Base-by-base conservation (phyloP, 768 basidiomycete species). In the Russula ochroleuca region DNA sequence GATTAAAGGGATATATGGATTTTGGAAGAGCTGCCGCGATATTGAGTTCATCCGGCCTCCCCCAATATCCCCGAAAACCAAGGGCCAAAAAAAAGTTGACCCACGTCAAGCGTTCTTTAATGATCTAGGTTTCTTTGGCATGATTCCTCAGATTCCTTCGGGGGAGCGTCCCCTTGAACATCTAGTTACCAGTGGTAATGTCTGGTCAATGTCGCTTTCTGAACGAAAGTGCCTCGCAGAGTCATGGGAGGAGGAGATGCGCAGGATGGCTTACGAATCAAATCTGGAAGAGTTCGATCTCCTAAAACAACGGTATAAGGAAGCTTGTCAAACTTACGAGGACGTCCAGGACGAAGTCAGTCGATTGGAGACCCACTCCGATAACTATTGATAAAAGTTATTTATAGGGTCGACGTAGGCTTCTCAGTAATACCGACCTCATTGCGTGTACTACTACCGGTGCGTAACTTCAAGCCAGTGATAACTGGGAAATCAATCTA, bases 371-470 rank as follows among this genome's bases (percentile, higher is more conserved):
- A 59, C 19, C 38, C 3, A 23, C 37, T 15, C 41, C 14, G 53
- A 37, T 28, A 14, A 45, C 45, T 38, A 57, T n/a, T 15, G 19
- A 38, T 49, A 7, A 14, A 38, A 37, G 35, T 35, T 50, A 5
- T 51, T 65, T 38, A 45, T 66, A 91, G 89, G 73, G 77, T 54
- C 79, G 85, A 13, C 80, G 84, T 0, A 76, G 78, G 5, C 72
- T 92, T 7, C 75, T 92, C 7, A 70, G 72, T 37, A 72, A 77
- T 7, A 78, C 81, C 0, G 81, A 88, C 68, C 78, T 92, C 21
- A 81, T 91, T 51, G 90, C 86, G 7, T 90, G 88, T 64, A 92
- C 90, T 0, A 91, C 89, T 0, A 90, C 85, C 23, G 88, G 87
- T 86, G 70, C 2, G 70, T 62, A 15, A n/a, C 41, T 15, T 14